phyloP scores from a whole-genome alignment of 768 basidiomycete genomes.

The Pleurotus platypus region DNA sequence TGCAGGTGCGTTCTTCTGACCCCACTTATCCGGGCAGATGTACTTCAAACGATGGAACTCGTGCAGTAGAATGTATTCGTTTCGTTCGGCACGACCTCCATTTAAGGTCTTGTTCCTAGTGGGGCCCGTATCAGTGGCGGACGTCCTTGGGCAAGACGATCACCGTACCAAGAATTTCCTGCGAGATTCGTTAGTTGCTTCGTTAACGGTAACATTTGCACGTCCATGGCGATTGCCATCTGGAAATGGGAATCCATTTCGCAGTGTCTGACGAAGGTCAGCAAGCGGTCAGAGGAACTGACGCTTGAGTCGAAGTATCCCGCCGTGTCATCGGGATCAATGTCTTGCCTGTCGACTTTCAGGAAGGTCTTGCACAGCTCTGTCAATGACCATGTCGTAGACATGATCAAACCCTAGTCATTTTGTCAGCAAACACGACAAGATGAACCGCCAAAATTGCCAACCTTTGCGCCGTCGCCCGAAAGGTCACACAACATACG shows the following conservation, averaged over 20 bases:
- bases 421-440: not conserved
- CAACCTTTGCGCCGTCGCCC: conserved; percentile 90
- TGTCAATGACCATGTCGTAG: conserved; percentile 96
- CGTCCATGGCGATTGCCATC: conserved; percentile 94
- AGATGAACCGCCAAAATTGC: conserved; percentile 11
- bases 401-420: conserved; percentile 86
- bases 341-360: conserved; percentile 83
- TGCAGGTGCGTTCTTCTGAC: conserved; percentile 65
- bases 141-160: not conserved
- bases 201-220: conserved; percentile 90
- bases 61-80: conserved; percentile 97
- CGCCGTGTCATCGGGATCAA: conserved; percentile 93
- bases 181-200: conserved; percentile 93
- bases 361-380: conserved; percentile 96
- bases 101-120: conserved; percentile 94
- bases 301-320: conserved; percentile 85
- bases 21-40: conserved; percentile 93
- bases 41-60: conserved; percentile 97
- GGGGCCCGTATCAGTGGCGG: not conserved
- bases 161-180: conserved; percentile 88
- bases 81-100: conserved; percentile 96
- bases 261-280: conserved; percentile 90
- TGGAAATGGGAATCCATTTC: conserved; percentile 96
- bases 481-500: conserved; percentile 89
- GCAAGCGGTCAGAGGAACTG: conserved; percentile 67